Evolutionary conservation across 2,329 filamentous ascomycete species (phyloP), one percentile per base, ranked within the genome.

Genomic region (Aspergillus sp.): DNA sequence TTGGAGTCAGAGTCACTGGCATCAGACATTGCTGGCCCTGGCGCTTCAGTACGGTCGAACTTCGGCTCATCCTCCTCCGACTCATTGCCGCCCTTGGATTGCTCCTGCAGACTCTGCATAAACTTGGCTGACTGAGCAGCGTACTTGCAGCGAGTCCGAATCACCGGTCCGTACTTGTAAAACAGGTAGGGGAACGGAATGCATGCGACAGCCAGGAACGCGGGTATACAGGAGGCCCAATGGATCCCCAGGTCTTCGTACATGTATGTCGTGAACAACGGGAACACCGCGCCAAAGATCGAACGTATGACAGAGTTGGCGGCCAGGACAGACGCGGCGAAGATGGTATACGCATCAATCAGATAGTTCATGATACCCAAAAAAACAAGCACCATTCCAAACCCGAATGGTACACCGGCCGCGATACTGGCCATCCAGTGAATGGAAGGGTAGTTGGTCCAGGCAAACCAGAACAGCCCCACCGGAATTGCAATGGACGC

Each of bases 401-500:
- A 61, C 5, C 60, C 61, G 30, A 64, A 61, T 0, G 58, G 52
- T 1, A 46, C 58, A 3, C 48, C 51, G 3, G 51, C 57, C 7
- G 56, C 48, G 31, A 61, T 52, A 11, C 50, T 51, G 2, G 48
- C 54, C 37, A 60, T 52, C 58, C 58, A 61, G 43, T 60, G 57
- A 31, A 60, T 49, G 8, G 46, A 51, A 40, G 52, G 61, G 29
- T 56, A 67, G 31, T 71, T 69, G 0, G 72, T 73, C 72, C 72
- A 76, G 0, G 71, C 72, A 33, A 75, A 71, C 71, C 70, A 74
- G 52, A 75, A 74, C 1, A 75, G 58, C 7, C 70, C 68, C 25
- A 74, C 56, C 0, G 75, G 73, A 24, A 78, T 57, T 4, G 58
- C 54, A 15, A 71, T 60, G 33, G 58, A 61, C 11, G 67, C 67